phyloP scores from a whole-genome alignment of 306 rosid species.

The Vicia sativa region DNA sequence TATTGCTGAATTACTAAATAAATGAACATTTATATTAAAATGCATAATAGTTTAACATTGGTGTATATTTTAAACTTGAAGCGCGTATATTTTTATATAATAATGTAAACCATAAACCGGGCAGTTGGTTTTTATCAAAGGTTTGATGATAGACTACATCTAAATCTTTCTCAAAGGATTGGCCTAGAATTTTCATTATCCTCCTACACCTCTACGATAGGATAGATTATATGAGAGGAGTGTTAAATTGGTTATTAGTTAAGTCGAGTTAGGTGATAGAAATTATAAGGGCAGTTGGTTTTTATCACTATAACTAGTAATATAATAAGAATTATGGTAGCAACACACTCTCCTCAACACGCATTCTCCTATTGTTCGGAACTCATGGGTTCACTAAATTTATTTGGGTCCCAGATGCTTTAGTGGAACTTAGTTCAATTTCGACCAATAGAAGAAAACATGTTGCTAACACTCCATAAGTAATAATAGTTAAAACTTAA shows the following conservation, averaged over 20 bases:
- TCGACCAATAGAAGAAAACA: too few relatives aligned
- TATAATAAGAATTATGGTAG: not conserved
- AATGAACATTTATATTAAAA: too few relatives aligned
- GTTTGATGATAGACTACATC: not conserved
- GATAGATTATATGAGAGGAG: not conserved
- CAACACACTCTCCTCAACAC: not conserved
- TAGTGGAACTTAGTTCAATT: not conserved
- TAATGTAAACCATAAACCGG: too few relatives aligned
- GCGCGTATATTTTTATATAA: too few relatives aligned
- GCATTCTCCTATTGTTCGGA: not conserved
- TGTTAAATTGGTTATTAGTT: not conserved
- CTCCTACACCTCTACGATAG: not conserved
- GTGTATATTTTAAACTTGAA: too few relatives aligned
- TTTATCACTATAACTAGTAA: not conserved
- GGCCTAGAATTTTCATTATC: not conserved
- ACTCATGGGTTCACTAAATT: conserved; percentile 8
- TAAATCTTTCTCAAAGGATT: not conserved
- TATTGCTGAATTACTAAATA: too few relatives aligned
- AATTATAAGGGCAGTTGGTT: not conserved
- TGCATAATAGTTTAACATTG: too few relatives aligned
- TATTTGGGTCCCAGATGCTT: not conserved
- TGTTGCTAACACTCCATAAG: too few relatives aligned
- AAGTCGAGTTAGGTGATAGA: not conserved
- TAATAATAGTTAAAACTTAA: too few relatives aligned
- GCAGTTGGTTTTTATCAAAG: too few relatives aligned